These are phyloP conservation scores for Phytopythium oedochilum DNA, from an alignment of 352 stramenopile genomes.

Conservation along the genomic window DNA sequence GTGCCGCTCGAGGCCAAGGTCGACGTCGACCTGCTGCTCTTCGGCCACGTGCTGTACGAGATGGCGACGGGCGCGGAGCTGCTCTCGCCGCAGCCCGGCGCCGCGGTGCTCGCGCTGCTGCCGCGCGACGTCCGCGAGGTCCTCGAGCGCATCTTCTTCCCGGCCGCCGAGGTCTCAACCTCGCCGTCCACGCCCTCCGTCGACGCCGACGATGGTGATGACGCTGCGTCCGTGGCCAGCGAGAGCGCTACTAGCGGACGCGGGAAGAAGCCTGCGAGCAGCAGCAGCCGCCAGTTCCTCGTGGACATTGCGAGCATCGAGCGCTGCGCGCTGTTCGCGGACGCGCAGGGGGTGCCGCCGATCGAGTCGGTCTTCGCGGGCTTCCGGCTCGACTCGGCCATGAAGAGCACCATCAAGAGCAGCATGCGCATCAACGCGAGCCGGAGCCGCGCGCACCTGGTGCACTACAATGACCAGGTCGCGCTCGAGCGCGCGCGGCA, in stretches of 20 bases:
- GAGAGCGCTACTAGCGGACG: constrained; percentile 12
- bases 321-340: constrained; percentile 33
- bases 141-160: constrained; percentile 51
- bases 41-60: constrained; percentile 72
- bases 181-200: background rate
- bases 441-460: constrained; percentile 58
- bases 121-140: constrained; percentile 52
- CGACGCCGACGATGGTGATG: constrained; percentile 12
- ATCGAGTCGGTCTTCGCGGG: constrained; percentile 54
- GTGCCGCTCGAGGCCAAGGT: constrained; percentile 58
- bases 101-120: constrained; percentile 46
- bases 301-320: constrained; percentile 37
- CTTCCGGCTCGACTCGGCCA: constrained; percentile 65
- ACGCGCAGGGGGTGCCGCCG: constrained; percentile 22
- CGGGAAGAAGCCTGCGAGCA: background rate
- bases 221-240: constrained; percentile 8
- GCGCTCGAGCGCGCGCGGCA: constrained; percentile 42
- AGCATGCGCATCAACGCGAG: constrained; percentile 80
- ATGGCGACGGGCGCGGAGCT: constrained; percentile 72
- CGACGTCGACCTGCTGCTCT: constrained; percentile 64
- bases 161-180: background rate
- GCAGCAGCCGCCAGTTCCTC: constrained; percentile 24
- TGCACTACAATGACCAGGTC: constrained; percentile 63
- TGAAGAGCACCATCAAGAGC: constrained; percentile 68
- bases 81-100: constrained; percentile 27